Conservation (phyloP, 2,329 filamentous ascomycete genomes). For the Epichloe sylvatica region DNA sequence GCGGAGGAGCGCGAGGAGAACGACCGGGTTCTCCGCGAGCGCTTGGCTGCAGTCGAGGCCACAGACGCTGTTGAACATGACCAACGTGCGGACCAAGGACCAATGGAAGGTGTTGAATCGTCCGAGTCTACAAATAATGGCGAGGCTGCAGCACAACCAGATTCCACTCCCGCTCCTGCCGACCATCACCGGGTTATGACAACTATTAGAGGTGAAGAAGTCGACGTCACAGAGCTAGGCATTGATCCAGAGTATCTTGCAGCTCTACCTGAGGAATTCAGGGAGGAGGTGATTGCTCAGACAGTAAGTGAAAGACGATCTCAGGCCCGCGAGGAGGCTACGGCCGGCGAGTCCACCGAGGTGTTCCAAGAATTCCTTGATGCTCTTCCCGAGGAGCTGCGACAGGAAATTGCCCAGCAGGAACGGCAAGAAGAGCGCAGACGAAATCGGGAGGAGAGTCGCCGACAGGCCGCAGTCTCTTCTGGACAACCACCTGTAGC, state of each 20-base stretch:
- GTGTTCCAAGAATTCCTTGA: constrained; percentile 91
- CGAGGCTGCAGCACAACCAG: constrained; percentile 16
- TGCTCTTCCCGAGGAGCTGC: constrained; percentile 78
- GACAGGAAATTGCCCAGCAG: constrained; percentile 78
- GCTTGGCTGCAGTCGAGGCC: constrained; percentile 44
- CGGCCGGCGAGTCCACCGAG: constrained; percentile 61
- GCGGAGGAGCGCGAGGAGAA: constrained; percentile 52
- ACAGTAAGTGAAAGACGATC: constrained; percentile 73
- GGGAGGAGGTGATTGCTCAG: constrained; percentile 89
- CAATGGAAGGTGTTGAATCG: constrained; percentile 68
- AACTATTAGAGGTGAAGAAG: constrained; percentile 69
- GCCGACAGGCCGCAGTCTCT: constrained; percentile 46
- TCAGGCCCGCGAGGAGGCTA: constrained; percentile 54
- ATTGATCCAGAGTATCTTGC: constrained; percentile 92
- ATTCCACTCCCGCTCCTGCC: background rate
- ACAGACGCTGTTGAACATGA: constrained; percentile 22
- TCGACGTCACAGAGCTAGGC: constrained; percentile 87
- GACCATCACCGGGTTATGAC: constrained; percentile 52
- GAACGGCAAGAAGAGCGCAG: constrained; percentile 81
- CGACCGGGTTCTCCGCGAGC: constrained; percentile 9
- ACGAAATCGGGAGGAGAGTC: constrained; percentile 68
- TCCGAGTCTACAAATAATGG: constrained; percentile 23
- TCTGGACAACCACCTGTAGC: constrained; percentile 35
- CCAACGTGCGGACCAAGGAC: constrained; percentile 16
- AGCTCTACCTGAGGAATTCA: constrained; percentile 91